These are phyloP conservation scores for Cyberlindnera nakhonratchasimensis DNA, from an alignment of 805 yeast genomes.

Conservation along the genomic window DNA sequence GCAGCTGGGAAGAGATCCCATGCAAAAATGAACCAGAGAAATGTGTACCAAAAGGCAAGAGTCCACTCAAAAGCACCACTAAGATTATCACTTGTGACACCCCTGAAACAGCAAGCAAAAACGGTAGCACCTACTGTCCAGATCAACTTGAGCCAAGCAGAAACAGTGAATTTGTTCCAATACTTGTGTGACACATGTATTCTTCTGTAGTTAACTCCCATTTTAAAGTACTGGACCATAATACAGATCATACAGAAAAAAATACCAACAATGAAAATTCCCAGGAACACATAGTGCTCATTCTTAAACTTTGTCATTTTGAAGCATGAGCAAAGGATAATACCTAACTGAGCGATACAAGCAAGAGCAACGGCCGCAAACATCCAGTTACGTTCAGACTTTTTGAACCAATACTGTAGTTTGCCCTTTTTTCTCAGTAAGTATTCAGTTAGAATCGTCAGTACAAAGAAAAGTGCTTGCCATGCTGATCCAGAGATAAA, in stretches of 20 bases:
- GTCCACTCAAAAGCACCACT: constrained; percentile 72
- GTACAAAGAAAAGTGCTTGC: constrained; percentile 71
- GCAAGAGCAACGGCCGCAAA: constrained; percentile 43
- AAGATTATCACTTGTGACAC: constrained; percentile 29
- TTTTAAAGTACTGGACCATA: constrained; percentile 41
- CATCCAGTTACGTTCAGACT: constrained; percentile 37
- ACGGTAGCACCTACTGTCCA: constrained; percentile 69
- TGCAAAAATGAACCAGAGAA: constrained; percentile 58
- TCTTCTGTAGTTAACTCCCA: constrained; percentile 43
- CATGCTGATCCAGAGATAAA: constrained; percentile 75
- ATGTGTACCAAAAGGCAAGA: constrained; percentile 80
- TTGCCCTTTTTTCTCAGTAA: constrained; percentile 54
- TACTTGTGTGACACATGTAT: constrained; percentile 31
- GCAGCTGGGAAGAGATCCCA: constrained; percentile 71
- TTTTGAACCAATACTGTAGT: constrained; percentile 40
- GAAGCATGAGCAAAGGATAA: constrained; percentile 70
- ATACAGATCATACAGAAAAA: constrained; percentile 50
- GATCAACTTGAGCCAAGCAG: constrained; percentile 49
- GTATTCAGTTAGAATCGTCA: constrained; percentile 61
- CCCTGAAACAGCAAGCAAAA: constrained; percentile 70
- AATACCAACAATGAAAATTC: constrained; percentile 63
- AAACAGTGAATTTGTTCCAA: constrained; percentile 44
- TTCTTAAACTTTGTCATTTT: constrained; percentile 54
- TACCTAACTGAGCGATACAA: constrained; percentile 63
- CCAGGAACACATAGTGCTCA: constrained; percentile 67